Conservation (phyloP, 2,329 filamentous ascomycete genomes). For the Celoporthe dispersa region DNA sequence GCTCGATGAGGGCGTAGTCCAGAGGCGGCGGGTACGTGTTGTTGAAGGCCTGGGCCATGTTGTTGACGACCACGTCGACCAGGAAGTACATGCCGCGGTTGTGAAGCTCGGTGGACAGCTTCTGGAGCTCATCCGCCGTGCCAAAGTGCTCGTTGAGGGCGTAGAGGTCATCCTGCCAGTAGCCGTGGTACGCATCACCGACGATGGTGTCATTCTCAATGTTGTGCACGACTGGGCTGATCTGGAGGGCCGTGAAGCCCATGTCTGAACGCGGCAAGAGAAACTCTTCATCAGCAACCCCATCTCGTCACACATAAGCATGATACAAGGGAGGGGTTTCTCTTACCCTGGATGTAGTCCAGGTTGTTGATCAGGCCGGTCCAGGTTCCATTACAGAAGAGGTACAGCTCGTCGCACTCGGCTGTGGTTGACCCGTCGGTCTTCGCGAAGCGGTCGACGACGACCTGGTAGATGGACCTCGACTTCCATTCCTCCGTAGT, state of each 20-base stretch:
- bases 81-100: conserved; percentile 47
- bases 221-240: conserved; percentile 58
- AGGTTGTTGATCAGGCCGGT: conserved; percentile 61
- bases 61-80: conserved; percentile 59
- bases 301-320: neutral
- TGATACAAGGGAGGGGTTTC: no score
- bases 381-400: conserved; percentile 66
- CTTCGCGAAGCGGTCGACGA: conserved; percentile 61
- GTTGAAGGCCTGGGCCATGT: conserved; percentile 51
- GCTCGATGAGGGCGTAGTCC: conserved; percentile 45
- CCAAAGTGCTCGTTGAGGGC: conserved; percentile 63
- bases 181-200: conserved; percentile 54
- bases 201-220: conserved; percentile 41
- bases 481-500: conserved; percentile 50
- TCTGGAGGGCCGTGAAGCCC: conserved; percentile 64
- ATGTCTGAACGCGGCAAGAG: conserved; percentile 40
- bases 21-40: conserved; percentile 47
- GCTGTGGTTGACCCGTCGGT: conserved; percentile 50
- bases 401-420: conserved; percentile 45
- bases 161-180: conserved; percentile 57
- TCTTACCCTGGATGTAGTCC: conserved; percentile 61
- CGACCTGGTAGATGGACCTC: conserved; percentile 61
- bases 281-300: conserved; percentile 3
- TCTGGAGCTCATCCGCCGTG: conserved; percentile 60
- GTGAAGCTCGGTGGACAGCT: conserved; percentile 51